These are phyloP conservation scores for Cladosporium sp. DNA, from an alignment of 2,329 filamentous ascomycete genomes.

Conservation along the genomic window DNA sequence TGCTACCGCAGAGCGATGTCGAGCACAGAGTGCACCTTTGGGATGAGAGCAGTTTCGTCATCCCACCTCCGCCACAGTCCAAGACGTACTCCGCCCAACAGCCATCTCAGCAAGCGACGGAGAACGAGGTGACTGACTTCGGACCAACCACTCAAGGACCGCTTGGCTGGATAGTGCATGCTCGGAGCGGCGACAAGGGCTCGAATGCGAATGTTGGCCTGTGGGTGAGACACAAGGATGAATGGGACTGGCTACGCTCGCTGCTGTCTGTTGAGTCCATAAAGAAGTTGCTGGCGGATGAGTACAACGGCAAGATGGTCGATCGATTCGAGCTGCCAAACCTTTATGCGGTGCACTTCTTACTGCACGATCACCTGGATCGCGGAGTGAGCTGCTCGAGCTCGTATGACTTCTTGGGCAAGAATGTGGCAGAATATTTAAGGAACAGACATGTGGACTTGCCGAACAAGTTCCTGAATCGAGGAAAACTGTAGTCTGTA, in stretches of 20 bases:
- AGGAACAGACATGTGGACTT: conserved; percentile 34
- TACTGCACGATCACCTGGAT: conserved; percentile 38
- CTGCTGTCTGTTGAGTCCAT: conserved; percentile 32
- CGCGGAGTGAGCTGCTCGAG: conserved; percentile 35
- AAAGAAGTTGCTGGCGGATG: conserved; percentile 34
- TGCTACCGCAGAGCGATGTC: conserved; percentile 34
- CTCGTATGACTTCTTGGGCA: conserved; percentile 36
- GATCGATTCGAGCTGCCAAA: conserved; percentile 39
- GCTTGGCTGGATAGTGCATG: conserved; percentile 41
- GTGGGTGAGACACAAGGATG: conserved; percentile 43
- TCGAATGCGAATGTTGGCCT: conserved; percentile 38
- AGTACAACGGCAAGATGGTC: conserved; percentile 38
- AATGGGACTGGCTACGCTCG: conserved; percentile 37
- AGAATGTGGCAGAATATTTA: conserved; percentile 38
- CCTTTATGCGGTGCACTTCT: conserved; percentile 36
- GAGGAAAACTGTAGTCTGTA: conserved; percentile 30
- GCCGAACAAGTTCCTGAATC: conserved; percentile 33
- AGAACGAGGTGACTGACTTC: conserved; percentile 27
- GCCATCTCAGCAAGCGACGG: conserved; percentile 33
- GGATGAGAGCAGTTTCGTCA: conserved; percentile 34
- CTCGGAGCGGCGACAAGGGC: conserved; percentile 38
- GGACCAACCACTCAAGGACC: conserved; percentile 40
- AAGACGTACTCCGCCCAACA: conserved; percentile 38
- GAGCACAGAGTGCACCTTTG: conserved; percentile 33
- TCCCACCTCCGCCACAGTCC: conserved; percentile 36